Base-by-base conservation (phyloP, 2,329 filamentous ascomycete genomes). In the Penicillium sp. region DNA sequence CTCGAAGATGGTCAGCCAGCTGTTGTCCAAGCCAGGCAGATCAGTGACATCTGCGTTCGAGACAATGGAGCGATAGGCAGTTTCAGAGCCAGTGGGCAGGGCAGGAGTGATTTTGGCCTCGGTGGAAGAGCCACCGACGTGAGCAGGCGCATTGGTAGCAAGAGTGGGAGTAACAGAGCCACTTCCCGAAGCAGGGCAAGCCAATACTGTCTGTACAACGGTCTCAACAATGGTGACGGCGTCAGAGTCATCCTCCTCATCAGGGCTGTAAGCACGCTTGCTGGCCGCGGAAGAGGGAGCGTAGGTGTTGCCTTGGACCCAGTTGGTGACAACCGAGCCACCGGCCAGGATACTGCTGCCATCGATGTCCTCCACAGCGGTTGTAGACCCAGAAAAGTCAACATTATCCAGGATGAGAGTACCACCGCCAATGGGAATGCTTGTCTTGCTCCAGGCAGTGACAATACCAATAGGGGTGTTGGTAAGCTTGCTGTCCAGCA, bases 381-480 rank as follows among this genome's bases (percentile, higher is more conserved):
- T 79, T 6, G 81, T 79, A 49, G 89, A 84, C 49, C 84, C 85
- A 44, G 78, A 77, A 59, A 96, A 90, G 74, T 96, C 90, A 31
- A 95, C 89, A 62, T 96, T 96, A 75, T 96, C 89, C 10, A 97
- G 73, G 60, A 96, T 81, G 42, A 96, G 81, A 13, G 89, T 90
- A 55, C 89, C 90, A 66, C 91, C 93, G 62, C 88, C 89, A 51
- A 80, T 75, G 21, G 84, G 80, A 52, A 85, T 80, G 50, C 81
- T 84, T 47, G 74, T 71, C 6, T 81, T 74, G 61, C 81, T 80
- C 75, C 89, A 96, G 1, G 87, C 83, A 24, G 90, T 93, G 62
- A 83, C 83, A 65, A 96, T 80, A 60, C 89, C 93, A 49, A 90
- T 82, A 1, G 82, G 82, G 1, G 89, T 93, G 74, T 89, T 87